Percentiles rank a stretch among this genome's conserved stretches.
Conservation (phyloP, 2,329 filamentous ascomycete genomes). For the Neonectria sp. region DNA sequence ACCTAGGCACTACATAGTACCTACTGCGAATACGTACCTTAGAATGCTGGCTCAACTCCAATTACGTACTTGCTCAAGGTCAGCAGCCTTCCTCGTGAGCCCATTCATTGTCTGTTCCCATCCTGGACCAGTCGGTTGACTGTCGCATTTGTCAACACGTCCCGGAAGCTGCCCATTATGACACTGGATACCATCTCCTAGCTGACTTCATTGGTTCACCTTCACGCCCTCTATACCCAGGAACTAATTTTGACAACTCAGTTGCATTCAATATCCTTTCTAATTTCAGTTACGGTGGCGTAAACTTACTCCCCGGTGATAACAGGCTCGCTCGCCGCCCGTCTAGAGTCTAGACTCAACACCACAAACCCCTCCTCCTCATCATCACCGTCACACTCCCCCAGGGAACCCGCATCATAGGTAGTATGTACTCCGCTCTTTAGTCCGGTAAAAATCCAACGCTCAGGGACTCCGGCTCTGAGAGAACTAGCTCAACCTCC, state of each 20-base stretch:
- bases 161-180: not conserved
- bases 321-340: not conserved
- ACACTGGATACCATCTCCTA: not conserved
- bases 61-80: conserved; percentile 5
- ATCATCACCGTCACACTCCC: conserved; percentile 3
- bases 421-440: conserved; percentile 71
- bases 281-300: not conserved
- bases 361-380: not conserved
- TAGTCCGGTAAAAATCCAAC: conserved; percentile 74
- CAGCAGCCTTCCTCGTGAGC: not conserved
- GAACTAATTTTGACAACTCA: too few species aligned
- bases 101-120: not conserved
- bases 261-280: not conserved
- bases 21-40: not conserved
- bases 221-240: not conserved
- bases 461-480: conserved; percentile 73
- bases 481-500: conserved; percentile 67
- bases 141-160: not conserved
- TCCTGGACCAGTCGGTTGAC: not conserved
- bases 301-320: not conserved
- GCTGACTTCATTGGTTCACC: not conserved
- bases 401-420: not conserved
- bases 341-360: not conserved
- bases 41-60: not conserved
- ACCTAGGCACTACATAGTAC: not conserved